Base-by-base conservation (phyloP, 2,329 filamentous ascomycete genomes). In the Neophaeococcomyces mojaviensis region DNA sequence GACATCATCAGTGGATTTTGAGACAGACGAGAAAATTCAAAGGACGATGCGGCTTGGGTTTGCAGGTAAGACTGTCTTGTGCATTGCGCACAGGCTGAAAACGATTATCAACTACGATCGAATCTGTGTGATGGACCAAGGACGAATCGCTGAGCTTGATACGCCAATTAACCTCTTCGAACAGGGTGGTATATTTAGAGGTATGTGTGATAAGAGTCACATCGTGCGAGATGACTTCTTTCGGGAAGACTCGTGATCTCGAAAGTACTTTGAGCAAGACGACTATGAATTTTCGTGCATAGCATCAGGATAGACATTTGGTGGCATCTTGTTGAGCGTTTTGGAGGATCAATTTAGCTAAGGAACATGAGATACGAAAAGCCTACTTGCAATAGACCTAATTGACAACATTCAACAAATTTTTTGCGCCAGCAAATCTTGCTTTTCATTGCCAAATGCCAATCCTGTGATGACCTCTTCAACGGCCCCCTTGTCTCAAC, bases 11-110 rank as follows among this genome's bases (percentile, higher is more conserved):
- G 89, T 97, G 6, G 90, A 97, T 64, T 92, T 96, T 73, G 90
- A 96, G 61, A 97, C 90, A 2, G 92, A 98, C 62, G 84, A 88
- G 66, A 94, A 92, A 75, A 95, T 97, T 61, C 90, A 97, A 66
- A 72, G 73, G 46, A 94, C 89, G 3, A 96, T 97, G 65, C 83
- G 86, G 0, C 75, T 77, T 1, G 89, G 82, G 0, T 97, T 97
- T 72, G 75, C 77, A 44, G 89, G 88, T 49, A 87, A 85, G 71
- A 96, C 90, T 2, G 68, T 97, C 38, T 71, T 97, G 18, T 95
- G 88, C 66, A 96, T 97, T 62, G 90, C 90, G 4, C 90, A 97
- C 66, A 77, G 90, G 4, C 71, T 97, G 58, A 84, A 87, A 60
- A 97, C 92, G 1, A 95, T 98, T 52, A 84, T 97, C 51, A 81